Conservation (phyloP, 1,284 basidiomycete species). For the Tilletia caries region DNA sequence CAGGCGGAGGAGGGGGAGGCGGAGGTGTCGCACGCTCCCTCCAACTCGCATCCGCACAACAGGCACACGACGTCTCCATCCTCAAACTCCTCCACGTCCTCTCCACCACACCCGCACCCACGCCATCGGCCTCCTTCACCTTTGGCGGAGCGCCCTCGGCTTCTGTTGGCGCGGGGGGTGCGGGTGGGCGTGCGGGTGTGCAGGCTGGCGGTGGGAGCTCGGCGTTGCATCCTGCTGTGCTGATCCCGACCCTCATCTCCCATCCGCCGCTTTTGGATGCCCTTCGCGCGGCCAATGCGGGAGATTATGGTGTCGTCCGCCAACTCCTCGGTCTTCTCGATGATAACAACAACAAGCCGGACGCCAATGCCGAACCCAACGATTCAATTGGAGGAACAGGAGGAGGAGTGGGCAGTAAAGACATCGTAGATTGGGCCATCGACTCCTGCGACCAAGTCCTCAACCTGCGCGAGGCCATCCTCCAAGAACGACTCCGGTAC, state of each 20-base stretch:
- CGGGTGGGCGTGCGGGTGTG: not conserved
- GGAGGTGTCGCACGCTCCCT: conserved; percentile 1
- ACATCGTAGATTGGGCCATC: conserved; percentile 46
- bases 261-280: conserved; percentile 45
- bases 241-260: conserved; percentile 43
- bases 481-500: conserved; percentile 40
- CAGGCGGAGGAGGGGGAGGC: not conserved
- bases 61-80: conserved; percentile 9
- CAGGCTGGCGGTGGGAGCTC: not conserved
- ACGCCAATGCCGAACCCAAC: not conserved
- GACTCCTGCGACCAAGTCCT: conserved; percentile 49
- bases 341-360: conserved; percentile 28
- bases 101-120: conserved; percentile 6
- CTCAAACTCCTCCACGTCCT: conserved; percentile 5
- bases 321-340: conserved; percentile 49
- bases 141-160: not conserved
- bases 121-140: not conserved
- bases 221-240: conserved; percentile 7
- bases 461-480: conserved; percentile 49
- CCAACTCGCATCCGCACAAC: conserved; percentile 2
- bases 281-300: conserved; percentile 44
- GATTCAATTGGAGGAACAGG: not conserved
- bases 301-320: conserved; percentile 48
- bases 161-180: not conserved
- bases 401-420: conserved; percentile 35